Base-by-base conservation (phyloP, 2,329 filamentous ascomycete species). In the Chrysosporium queenslandicum region DNA sequence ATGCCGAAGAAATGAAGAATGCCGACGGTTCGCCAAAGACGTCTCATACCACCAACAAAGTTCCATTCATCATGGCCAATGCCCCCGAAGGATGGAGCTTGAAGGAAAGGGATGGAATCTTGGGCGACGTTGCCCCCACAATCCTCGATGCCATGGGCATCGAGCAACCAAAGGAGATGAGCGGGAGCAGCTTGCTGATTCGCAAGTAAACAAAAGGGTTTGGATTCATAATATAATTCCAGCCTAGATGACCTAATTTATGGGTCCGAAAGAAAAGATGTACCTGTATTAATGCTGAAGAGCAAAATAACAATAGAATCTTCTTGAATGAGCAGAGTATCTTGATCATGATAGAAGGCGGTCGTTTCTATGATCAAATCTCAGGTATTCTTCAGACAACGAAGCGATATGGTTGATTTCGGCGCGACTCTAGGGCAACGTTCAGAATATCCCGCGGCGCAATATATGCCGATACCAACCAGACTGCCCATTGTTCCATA, bases 1-100 rank as follows among this genome's bases (percentile, higher is more conserved):
- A 98, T 66, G 92, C 92, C 53, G 92, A 98, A 76, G 92, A 98
- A 77, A 98, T 98, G 92, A 85, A 97, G 72, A 97, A 89, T 67
- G 76, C 87, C 61, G 87, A 96, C 68, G 89, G 90, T 68, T 94
- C 88, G 68, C 92, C 92, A 63, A 98, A 98, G 81, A 98, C 92
- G 7, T 91, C 87, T 48, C 92, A 98, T 77, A 98, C 92, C 42
- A 90, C 86, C 60, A 98, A 98, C 80, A 92, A 92, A 71, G 92
- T 98, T 50, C 92, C 92, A 8, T 91, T 98, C 68, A 81, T 97
- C 71, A 95, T 98, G 90, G 88, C 90, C 68, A 98, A 97, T 68
- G 90, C 90, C 7, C 92, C 92, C 37, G 79, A 86, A 66, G 86
- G 87, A 61, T 96, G 86, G 84, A 87, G 81, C 63, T 75, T 98